Evolutionary conservation across 345 rosid species (phyloP).

Genomic region (Dovyalis caffra): DNA sequence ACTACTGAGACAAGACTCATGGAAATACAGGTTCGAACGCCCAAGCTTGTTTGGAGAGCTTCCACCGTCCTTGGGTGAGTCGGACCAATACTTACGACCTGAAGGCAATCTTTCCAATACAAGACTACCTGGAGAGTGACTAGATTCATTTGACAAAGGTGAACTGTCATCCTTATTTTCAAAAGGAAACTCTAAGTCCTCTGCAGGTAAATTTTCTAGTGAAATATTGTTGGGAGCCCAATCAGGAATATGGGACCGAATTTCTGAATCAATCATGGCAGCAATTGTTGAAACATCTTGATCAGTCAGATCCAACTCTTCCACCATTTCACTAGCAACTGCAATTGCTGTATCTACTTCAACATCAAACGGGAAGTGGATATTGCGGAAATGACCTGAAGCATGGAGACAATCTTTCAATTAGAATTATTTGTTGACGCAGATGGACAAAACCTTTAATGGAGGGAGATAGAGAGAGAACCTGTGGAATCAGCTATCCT

Average conservation of each 20-base stretch:
- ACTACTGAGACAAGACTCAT: constrained; percentile 19
- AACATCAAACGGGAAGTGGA: constrained; percentile 91
- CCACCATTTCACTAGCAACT: constrained; percentile 96
- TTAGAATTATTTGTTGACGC: not conserved
- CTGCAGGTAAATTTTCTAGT: constrained; percentile 11
- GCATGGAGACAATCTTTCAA: constrained; percentile 8
- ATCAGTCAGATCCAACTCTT: constrained; percentile 83
- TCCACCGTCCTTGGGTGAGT: constrained; percentile 55
- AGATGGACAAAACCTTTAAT: not conserved
- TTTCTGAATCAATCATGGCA: constrained; percentile 74
- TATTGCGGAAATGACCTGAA: constrained; percentile 71
- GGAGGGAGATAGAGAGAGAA: constrained; percentile 25
- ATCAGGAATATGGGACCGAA: constrained; percentile 62
- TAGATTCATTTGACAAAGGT: constrained; percentile 14
- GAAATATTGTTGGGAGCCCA: constrained; percentile 52
- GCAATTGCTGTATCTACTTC: constrained; percentile 81
- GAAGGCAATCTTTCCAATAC: constrained; percentile 76
- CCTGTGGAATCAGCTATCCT: constrained; percentile 86
- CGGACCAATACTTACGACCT: constrained; percentile 83
- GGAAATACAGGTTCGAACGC: constrained; percentile 26
- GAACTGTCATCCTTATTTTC: constrained; percentile 31
- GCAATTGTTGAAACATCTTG: constrained; percentile 79
- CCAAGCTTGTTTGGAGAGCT: constrained; percentile 41
- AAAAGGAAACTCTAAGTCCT: constrained; percentile 22
- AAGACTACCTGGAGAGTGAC: constrained; percentile 38